Evolutionary conservation across 2,329 filamentous ascomycete species (phyloP).

Genomic region (Rhinocladiella mackenziei): DNA sequence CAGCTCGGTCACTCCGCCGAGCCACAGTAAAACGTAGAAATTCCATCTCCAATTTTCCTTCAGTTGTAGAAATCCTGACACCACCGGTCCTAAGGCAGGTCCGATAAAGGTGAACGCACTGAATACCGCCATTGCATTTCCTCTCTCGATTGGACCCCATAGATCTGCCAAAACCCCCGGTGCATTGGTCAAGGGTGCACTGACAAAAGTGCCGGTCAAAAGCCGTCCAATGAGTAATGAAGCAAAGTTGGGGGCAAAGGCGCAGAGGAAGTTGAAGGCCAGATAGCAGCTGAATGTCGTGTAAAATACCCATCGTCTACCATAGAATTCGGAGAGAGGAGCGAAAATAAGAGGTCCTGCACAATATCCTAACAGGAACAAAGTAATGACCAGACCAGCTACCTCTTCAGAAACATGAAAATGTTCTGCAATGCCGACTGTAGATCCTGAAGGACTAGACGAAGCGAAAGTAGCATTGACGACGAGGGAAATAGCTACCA

Average conservation of each 20-base stretch:
- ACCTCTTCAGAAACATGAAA: slow-evolving; percentile 49
- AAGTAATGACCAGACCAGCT: slow-evolving; percentile 56
- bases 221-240: slow-evolving; percentile 54
- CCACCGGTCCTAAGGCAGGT: slow-evolving; percentile 52
- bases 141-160: slow-evolving; percentile 51
- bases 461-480: slow-evolving; percentile 56
- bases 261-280: slow-evolving; percentile 52
- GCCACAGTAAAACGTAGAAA: slow-evolving; percentile 44
- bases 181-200: slow-evolving; percentile 43
- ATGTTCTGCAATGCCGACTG: slow-evolving; percentile 41
- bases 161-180: slow-evolving; percentile 53
- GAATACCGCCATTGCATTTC: slow-evolving; percentile 54
- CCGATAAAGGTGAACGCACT: slow-evolving; percentile 53
- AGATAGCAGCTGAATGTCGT: slow-evolving; percentile 39
- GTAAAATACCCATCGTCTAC: slow-evolving; percentile 53
- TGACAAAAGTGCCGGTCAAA: slow-evolving; percentile 53
- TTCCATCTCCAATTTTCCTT: slow-evolving; percentile 48
- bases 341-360: slow-evolving; percentile 61
- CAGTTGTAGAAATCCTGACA: slow-evolving; percentile 56
- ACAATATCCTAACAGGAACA: slow-evolving; percentile 63
- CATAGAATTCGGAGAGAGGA: slow-evolving; percentile 62
- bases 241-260: slow-evolving; percentile 54
- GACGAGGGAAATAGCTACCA: slow-evolving; percentile 42
- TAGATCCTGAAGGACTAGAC: slow-evolving; percentile 39
- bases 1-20: slow-evolving; percentile 35